These are phyloP conservation scores for Plasmodium cynomolgi DNA, from an alignment of 169 alveolate species.

Conservation along the genomic window DNA sequence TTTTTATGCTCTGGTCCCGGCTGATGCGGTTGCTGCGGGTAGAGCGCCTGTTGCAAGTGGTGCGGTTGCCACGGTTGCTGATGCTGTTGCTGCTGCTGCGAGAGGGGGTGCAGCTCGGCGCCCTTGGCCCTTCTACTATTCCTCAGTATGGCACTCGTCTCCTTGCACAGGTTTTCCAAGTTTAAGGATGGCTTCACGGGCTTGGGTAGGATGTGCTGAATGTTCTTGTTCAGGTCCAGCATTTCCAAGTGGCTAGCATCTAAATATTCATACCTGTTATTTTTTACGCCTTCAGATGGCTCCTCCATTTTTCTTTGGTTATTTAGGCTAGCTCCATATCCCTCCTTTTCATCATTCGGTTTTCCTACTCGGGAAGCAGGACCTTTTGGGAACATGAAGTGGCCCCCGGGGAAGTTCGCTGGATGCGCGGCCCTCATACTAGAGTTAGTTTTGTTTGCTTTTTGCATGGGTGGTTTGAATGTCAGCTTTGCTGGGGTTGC, in stretches of 20 bases:
- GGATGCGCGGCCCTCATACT: slow-evolving; percentile 48
- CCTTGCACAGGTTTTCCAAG: slow-evolving; percentile 66
- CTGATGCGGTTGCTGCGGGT: background rate
- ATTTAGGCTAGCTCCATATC: slow-evolving; percentile 21
- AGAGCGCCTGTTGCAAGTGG: background rate
- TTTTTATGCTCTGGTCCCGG: slow-evolving; percentile 1
- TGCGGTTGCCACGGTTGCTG: background rate
- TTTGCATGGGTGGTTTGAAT: background rate
- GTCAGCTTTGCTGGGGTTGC: background rate
- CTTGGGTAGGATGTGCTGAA: slow-evolving; percentile 49
- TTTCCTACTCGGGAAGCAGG: slow-evolving; percentile 3
- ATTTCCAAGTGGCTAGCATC: slow-evolving; percentile 73
- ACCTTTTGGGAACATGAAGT: slow-evolving; percentile 30
- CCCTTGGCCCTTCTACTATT: background rate
- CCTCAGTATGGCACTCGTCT: slow-evolving; percentile 35
- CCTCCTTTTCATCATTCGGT: slow-evolving; percentile 18
- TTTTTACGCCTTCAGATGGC: slow-evolving; percentile 8
- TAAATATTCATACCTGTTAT: slow-evolving; percentile 53
- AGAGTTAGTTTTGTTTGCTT: background rate
- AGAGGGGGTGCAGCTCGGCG: background rate
- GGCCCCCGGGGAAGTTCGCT: slow-evolving; percentile 24
- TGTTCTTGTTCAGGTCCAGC: slow-evolving; percentile 67
- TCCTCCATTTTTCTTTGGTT: background rate
- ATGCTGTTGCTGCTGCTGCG: background rate
- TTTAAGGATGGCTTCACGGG: slow-evolving; percentile 70